A percentile compares a stretch with the other conserved stretches of the same genome.
phyloP scores from a whole-genome alignment of 371 early-diverging fungal genomes.

The Zychaea mexicana region DNA sequence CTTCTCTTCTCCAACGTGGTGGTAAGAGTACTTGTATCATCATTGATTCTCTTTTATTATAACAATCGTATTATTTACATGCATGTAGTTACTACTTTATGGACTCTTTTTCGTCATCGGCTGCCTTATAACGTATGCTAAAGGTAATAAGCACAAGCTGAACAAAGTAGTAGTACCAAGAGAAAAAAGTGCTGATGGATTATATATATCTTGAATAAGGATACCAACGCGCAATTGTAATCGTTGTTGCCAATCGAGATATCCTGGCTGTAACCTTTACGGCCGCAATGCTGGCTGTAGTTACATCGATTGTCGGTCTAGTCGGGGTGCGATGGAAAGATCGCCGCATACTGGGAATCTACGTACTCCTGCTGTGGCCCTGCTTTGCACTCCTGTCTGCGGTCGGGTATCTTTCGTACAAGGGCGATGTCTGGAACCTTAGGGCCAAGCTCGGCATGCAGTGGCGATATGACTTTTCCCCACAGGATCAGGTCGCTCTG shows the following conservation, averaged over 20 bases:
- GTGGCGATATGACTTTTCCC: constrained; percentile 26
- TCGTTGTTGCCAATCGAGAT: constrained; percentile 15
- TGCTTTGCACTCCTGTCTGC: constrained; percentile 28
- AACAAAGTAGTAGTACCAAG: too few species aligned
- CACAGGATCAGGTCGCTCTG: constrained; percentile 9
- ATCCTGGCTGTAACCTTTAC: constrained; percentile 18
- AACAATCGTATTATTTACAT: neutral
- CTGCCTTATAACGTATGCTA: constrained; percentile 15
- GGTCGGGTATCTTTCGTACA: constrained; percentile 29
- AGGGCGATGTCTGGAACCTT: constrained; percentile 30
- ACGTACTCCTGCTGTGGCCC: constrained; percentile 27
- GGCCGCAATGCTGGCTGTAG: constrained; percentile 18
- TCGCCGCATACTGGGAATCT: constrained; percentile 18
- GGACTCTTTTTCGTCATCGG: constrained; percentile 16
- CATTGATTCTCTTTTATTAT: neutral
- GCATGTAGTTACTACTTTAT: constrained; percentile 16
- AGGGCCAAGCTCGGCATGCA: constrained; percentile 26
- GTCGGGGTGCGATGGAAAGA: constrained; percentile 19
- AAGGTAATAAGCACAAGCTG: constrained; percentile 14
- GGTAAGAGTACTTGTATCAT: constrained; percentile 3
- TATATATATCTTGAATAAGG: constrained; percentile 5
- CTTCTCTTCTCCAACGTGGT: constrained; percentile 13
- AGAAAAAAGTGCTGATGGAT: neutral
- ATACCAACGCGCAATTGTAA: constrained; percentile 17
- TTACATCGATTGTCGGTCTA: constrained; percentile 23